Evolutionary conservation across 176 grass and related monocot species (phyloP).

Genomic region (Microstegium vimineum): DNA sequence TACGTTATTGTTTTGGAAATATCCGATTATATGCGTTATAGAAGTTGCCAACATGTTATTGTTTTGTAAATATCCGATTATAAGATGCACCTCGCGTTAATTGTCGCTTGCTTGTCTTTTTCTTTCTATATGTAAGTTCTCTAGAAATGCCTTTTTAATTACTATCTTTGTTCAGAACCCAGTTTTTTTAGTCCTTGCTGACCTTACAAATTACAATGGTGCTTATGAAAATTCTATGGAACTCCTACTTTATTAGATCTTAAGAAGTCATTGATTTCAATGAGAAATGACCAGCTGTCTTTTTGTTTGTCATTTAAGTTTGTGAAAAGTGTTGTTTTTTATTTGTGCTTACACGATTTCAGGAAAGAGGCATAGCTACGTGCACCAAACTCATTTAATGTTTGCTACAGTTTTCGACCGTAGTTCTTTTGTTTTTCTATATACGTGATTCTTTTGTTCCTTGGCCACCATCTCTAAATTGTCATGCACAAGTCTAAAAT

Average conservation of each 20-base stretch:
- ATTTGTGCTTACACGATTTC: background rate
- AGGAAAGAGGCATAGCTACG: background rate
- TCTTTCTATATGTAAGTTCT: background rate
- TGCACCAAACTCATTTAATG: background rate
- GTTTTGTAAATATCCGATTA: too few relatives aligned
- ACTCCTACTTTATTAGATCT: background rate
- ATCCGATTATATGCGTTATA: too few relatives aligned
- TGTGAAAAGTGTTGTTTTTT: background rate
- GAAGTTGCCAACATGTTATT: too few relatives aligned
- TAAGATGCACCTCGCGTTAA: too few relatives aligned
- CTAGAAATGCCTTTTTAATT: background rate
- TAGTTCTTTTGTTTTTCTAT: background rate
- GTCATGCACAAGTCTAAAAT: background rate
- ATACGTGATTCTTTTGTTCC: too few relatives aligned
- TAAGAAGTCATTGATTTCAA: background rate
- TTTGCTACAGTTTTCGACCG: background rate
- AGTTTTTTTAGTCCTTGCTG: background rate
- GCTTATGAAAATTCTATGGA: background rate
- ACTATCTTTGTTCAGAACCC: background rate
- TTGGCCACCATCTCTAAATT: too few relatives aligned
- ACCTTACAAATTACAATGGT: background rate
- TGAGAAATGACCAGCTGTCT: background rate
- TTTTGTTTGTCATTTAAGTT: slow-evolving; percentile 11
- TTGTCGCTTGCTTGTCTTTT: background rate
- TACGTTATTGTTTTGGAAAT: background rate